Evolutionary conservation across 2,329 filamentous ascomycete species (phyloP).

Genomic region (Fusarium nanum): DNA sequence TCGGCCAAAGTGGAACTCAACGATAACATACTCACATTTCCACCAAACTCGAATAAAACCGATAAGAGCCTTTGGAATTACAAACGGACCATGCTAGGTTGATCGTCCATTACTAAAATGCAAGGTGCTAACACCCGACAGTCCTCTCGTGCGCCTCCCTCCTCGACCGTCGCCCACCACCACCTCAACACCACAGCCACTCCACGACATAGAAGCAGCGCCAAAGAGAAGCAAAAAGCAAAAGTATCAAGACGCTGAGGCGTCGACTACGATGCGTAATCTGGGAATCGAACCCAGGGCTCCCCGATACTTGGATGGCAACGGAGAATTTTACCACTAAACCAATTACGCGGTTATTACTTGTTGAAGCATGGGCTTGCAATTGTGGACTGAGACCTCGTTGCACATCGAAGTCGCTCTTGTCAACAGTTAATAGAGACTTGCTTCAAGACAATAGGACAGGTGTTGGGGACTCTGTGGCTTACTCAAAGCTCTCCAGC

Average conservation of each 20-base stretch:
- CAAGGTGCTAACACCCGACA: background rate
- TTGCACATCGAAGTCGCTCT: too few relatives aligned
- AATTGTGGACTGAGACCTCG: background rate
- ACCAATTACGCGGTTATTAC: slow-evolving; percentile 33
- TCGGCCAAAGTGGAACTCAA: background rate
- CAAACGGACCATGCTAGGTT: background rate
- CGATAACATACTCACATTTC: background rate
- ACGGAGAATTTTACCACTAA: slow-evolving; percentile 44
- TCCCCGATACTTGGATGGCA: slow-evolving; percentile 35
- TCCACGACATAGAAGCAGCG: background rate
- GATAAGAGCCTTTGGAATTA: too few relatives aligned
- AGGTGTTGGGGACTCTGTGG: too few relatives aligned
- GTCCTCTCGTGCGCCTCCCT: background rate
- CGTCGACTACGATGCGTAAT: slow-evolving; percentile 10
- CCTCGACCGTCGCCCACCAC: too few relatives aligned
- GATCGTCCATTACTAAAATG: background rate
- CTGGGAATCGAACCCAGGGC: slow-evolving; percentile 41
- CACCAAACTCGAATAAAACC: background rate
- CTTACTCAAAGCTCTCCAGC: too few relatives aligned
- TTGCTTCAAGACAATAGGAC: too few relatives aligned
- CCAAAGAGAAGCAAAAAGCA: background rate
- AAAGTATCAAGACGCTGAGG: background rate
- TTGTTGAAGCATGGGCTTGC: background rate
- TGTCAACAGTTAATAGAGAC: too few relatives aligned
- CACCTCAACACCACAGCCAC: background rate